Evolutionary conservation across 208 protist genomes (phyloP), one percentile per base, ranked within the genome.

Genomic region (Crithidia brevicula): DNA sequence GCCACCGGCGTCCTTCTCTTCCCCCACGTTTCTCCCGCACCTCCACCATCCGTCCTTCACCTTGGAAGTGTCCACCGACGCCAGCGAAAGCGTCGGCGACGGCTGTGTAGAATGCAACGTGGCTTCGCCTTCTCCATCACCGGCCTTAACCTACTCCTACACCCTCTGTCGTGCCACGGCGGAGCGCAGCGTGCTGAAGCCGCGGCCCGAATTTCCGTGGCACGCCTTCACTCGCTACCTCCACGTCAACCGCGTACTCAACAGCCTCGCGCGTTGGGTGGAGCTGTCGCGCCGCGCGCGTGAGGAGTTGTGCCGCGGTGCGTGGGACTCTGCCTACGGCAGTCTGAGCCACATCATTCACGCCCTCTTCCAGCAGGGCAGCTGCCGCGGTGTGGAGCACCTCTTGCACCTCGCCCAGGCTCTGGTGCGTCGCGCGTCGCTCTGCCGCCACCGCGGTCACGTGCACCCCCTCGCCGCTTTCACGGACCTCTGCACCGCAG

Each of bases 361-460:
- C 34, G 57, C 59, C 3, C 57, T 81, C n/a, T 72, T 61, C 36
- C 75, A 81, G 53, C 34, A 49, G 20, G 69, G 69, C 23, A 65
- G 75, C 53, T 81, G 75, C 40, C 38, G 67, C 3, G 31, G 66
- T 16, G 64, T 69, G 18, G 75, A 81, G 64, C 69, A 72, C 23
- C 60, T 64, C 5, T 2, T 2, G 6, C 69, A 30, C 13, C 64
- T 81, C 1, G 69, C 75, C 6, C 42, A 67, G 43, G 31, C 72
- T 11, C 68, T 81, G 1, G 53, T 69, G 40, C 51, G 57, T 9
- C 74, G 74, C 5, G 74, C 74, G 9, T 64, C 74, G 18, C 54
- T 74, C 27, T 62, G 53, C 33, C 60, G 59, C 52, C 60, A 74
- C 33, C 68, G 68, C 30, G 68, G 68, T 15, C 68, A 74, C 45